phyloP scores from a whole-genome alignment of 495 filamentous ascomycete genomes.

The Neurospora sp. region DNA sequence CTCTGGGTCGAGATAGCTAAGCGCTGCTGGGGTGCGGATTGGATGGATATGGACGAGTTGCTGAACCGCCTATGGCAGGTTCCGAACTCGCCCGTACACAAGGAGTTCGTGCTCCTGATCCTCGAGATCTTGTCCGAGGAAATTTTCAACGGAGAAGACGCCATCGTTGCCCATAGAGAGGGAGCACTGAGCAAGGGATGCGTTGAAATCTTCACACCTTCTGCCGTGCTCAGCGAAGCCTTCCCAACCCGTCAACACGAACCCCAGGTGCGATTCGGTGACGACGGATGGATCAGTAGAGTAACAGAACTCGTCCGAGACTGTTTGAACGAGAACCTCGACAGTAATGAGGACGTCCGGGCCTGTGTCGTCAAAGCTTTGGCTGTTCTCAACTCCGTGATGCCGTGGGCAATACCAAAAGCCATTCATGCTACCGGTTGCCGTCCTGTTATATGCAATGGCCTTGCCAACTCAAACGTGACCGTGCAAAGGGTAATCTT shows the following conservation, averaged over 20 bases:
- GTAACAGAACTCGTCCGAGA: constrained; percentile 62
- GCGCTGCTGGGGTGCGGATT: constrained; percentile 79
- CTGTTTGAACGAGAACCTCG: constrained; percentile 55
- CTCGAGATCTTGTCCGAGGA: constrained; percentile 94
- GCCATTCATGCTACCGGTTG: constrained; percentile 61
- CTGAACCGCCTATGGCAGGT: constrained; percentile 71
- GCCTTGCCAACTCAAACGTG: constrained; percentile 62
- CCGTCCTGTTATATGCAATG: constrained; percentile 61
- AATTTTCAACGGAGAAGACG: constrained; percentile 76
- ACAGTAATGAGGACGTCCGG: constrained; percentile 52
- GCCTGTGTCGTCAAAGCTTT: constrained; percentile 64
- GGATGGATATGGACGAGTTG: constrained; percentile 86
- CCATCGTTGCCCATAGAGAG: constrained; percentile 70
- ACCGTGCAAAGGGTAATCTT: constrained; percentile 44
- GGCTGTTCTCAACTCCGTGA: constrained; percentile 59
- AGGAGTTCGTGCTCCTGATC: constrained; percentile 69
- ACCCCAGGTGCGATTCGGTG: constrained; percentile 56
- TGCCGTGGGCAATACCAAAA: constrained; percentile 77
- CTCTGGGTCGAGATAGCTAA: constrained; percentile 94
- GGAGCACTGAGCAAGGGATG: constrained; percentile 75
- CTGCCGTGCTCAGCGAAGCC: constrained; percentile 58
- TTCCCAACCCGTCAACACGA: constrained; percentile 55
- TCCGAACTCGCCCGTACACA: constrained; percentile 53
- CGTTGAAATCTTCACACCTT: constrained; percentile 85
- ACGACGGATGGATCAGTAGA: constrained; percentile 79